phyloP scores from a whole-genome alignment of 208 protist genomes.

The Trypanosoma platydactyli region DNA sequence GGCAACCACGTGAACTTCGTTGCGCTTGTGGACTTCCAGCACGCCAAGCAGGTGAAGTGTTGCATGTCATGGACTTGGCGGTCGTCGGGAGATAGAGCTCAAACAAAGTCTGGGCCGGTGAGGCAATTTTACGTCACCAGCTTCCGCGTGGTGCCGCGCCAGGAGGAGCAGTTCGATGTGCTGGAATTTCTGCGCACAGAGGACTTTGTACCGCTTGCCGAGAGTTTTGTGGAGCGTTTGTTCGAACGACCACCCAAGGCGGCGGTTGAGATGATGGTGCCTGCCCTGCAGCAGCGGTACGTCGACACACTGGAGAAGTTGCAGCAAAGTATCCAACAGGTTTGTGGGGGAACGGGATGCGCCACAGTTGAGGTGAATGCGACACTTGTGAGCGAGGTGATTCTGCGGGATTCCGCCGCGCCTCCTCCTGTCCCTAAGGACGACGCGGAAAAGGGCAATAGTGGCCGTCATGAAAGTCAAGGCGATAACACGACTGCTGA shows the following conservation, averaged over 20 bases:
- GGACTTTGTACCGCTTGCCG: slow-evolving; percentile 75
- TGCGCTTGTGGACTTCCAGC: slow-evolving; percentile 81
- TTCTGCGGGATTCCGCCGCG: slow-evolving; percentile 1
- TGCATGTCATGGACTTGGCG: slow-evolving; percentile 64
- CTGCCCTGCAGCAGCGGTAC: slow-evolving; percentile 56
- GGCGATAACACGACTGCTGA: not conserved
- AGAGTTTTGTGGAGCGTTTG: slow-evolving; percentile 66
- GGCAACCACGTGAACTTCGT: slow-evolving; percentile 62
- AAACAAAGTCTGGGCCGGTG: not conserved
- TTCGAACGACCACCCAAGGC: slow-evolving; percentile 43
- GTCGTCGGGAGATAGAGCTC: not conserved
- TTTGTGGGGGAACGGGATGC: slow-evolving; percentile 40
- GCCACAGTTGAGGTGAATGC: slow-evolving; percentile 30
- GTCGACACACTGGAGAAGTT: slow-evolving; percentile 32
- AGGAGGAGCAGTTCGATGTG: slow-evolving; percentile 52
- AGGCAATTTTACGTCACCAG: slow-evolving; percentile 66
- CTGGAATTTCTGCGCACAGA: slow-evolving; percentile 55
- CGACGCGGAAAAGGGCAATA: slow-evolving; percentile 14
- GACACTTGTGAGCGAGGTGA: slow-evolving; percentile 25
- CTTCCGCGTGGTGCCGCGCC: slow-evolving; percentile 59
- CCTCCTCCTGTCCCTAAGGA: slow-evolving; percentile 22
- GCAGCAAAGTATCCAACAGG: slow-evolving; percentile 41
- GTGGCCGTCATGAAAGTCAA: too few species aligned
- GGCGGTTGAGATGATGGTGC: slow-evolving; percentile 68
- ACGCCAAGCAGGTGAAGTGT: slow-evolving; percentile 59